Base-by-base conservation (phyloP, 192 early-diverging fungal species). In the Gamsiella multidivaricata region DNA sequence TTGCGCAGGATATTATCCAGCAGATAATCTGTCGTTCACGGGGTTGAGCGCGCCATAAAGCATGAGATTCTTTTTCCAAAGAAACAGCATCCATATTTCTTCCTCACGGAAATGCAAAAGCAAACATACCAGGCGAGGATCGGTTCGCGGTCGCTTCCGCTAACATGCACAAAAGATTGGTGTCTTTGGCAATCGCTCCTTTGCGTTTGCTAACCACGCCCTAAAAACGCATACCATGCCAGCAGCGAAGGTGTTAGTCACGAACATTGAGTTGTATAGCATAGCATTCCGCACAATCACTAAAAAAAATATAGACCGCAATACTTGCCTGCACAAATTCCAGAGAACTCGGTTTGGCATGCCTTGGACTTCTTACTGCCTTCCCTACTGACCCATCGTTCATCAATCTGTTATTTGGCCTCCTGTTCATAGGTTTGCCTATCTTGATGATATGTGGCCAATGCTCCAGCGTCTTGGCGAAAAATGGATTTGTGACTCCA, bases 401-500 rank as follows among this genome's bases (percentile, higher is more conserved):
- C 37, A 59, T 36, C 18, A 60, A 33, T 14, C 53, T 75, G 26
- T 31, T 68, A 47, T 78, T 78, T 29, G 73, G 73, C 58, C 73
- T 45, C 23, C 73, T 61, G 47, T 78, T 78, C 32, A 78, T 63
- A 1, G 73, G 73, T 29, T 78, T 78, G 32, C 73, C 73, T 36
- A 78, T 78, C 32, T 78, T 84, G 37, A 98, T 87, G 59, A 92
- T 88, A 78, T 97, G 86, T 46, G 95, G 94, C 97, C 97, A 99
- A 83, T 96, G 93, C 59, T 88, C 89, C 53, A 99, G 81, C 5
- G 94, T 90, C 73, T 95, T 94, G 64, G 85, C 85, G 71, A 99
- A 97, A 57, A 95, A 95, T 6, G 95, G 94, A 73, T 99, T 99
- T 6, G 97, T 98, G 6, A 96, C 94, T 12, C 97, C 97, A 5